Evolutionary conservation across 352 stramenopile species (phyloP).

Genomic region (Phytophthora chlamydospora): DNA sequence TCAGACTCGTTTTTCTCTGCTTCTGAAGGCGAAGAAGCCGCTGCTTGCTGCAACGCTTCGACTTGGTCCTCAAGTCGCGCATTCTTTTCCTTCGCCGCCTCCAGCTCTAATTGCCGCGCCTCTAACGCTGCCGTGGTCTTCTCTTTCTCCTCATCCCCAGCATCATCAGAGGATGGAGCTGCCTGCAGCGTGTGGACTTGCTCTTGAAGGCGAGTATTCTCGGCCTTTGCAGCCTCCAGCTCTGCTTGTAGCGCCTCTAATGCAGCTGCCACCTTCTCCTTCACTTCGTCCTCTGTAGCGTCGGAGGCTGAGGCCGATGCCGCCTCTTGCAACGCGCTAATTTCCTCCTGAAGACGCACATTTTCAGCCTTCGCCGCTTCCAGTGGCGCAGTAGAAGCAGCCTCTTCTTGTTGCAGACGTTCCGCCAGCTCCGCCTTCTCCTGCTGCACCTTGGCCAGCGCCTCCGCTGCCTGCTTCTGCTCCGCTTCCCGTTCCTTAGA

Average conservation of each 20-base stretch:
- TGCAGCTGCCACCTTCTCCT: conserved; percentile 19
- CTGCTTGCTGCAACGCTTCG: conserved; percentile 14
- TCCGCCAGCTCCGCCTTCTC: conserved; percentile 26
- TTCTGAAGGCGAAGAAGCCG: conserved; percentile 6
- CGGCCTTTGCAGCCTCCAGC: conserved; percentile 18
- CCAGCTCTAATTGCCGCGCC: conserved; percentile 17
- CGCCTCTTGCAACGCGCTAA: conserved; percentile 9
- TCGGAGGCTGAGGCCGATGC: background rate
- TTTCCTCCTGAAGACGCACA: conserved; percentile 19
- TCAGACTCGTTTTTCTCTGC: conserved; percentile 14
- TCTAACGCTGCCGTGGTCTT: conserved; percentile 11
- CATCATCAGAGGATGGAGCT: background rate
- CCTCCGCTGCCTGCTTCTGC: conserved; percentile 10
- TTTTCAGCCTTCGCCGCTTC: conserved; percentile 17
- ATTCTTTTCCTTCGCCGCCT: conserved; percentile 21
- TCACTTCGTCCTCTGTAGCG: conserved; percentile 11
- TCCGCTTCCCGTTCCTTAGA: conserved; percentile 18
- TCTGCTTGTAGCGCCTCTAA: conserved; percentile 16
- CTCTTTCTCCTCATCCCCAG: conserved; percentile 13
- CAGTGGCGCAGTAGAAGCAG: conserved; percentile 8
- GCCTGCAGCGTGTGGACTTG: conserved; percentile 21
- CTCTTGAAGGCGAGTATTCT: conserved; percentile 22
- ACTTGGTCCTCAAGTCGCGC: conserved; percentile 27
- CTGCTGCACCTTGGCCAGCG: conserved; percentile 20
- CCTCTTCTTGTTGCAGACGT: conserved; percentile 22